Conservation (phyloP, 352 stramenopile species). For the Phytopythium kandeliae region DNA sequence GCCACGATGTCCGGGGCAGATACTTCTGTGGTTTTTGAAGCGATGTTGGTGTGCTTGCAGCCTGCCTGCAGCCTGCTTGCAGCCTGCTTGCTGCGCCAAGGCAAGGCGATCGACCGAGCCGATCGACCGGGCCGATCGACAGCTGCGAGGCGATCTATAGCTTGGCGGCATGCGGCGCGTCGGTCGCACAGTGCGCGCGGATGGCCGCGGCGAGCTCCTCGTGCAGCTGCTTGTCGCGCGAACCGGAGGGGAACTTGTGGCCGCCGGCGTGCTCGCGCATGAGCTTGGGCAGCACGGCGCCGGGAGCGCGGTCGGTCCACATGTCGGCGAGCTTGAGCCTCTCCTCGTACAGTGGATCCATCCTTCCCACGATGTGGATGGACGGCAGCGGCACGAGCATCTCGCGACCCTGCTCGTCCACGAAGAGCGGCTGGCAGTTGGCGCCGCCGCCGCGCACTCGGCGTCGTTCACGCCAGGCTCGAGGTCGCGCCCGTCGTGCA, state of each 20-base stretch:
- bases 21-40: too few relatives aligned
- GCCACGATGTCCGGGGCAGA: too few relatives aligned
- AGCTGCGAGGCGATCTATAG: too few relatives aligned
- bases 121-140: too few relatives aligned
- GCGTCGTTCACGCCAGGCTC: slow-evolving; percentile 22
- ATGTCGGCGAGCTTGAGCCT: slow-evolving; percentile 21
- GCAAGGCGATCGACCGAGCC: too few relatives aligned
- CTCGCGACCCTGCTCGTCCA: slow-evolving; percentile 11
- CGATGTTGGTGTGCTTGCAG: too few relatives aligned
- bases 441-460: slow-evolving; percentile 13
- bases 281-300: slow-evolving; percentile 14
- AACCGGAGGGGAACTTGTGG: slow-evolving; percentile 26
- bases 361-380: slow-evolving; percentile 40
- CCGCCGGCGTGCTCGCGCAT: slow-evolving; percentile 32
- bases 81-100: too few relatives aligned
- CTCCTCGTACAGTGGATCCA: slow-evolving; percentile 23
- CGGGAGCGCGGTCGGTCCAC: slow-evolving; percentile 24
- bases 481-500: slow-evolving; percentile 16
- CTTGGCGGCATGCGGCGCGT: not conserved
- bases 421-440: slow-evolving; percentile 16
- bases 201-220: slow-evolving; percentile 10
- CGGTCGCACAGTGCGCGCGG: slow-evolving; percentile 8
- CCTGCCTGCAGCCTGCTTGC: too few relatives aligned
- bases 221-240: slow-evolving; percentile 15
- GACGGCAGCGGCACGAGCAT: slow-evolving; percentile 21